Evolutionary conservation across 2,329 filamentous ascomycete species (phyloP).

Genomic region (Ascochyta koolunga): DNA sequence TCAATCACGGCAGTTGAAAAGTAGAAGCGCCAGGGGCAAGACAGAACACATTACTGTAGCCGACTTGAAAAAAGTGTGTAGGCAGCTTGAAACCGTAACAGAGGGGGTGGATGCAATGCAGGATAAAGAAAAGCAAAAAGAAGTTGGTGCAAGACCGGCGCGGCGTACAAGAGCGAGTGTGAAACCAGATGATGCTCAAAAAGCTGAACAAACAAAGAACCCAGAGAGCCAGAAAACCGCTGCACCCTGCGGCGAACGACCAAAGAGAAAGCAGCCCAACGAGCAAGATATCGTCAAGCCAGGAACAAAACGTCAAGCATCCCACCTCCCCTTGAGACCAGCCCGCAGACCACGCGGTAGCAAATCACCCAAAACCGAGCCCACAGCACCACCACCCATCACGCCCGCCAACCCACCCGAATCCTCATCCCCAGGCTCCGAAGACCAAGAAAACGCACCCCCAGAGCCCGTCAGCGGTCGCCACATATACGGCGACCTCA

Average conservation of each 20-base stretch:
- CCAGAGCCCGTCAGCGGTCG: constrained; percentile 8
- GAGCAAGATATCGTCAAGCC: background rate
- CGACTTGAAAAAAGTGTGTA: constrained; percentile 1
- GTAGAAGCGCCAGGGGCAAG: background rate
- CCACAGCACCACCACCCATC: background rate
- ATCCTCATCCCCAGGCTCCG: background rate
- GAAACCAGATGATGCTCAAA: background rate
- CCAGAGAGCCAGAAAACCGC: background rate
- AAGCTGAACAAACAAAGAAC: background rate
- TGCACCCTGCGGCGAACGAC: background rate
- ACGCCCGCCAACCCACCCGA: constrained; percentile 8
- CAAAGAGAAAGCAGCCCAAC: background rate
- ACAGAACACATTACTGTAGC: background rate
- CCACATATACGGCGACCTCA: constrained; percentile 14
- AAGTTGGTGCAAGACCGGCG: background rate
- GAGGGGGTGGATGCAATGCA: background rate
- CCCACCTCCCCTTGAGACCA: constrained; percentile 8
- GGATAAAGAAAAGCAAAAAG: background rate
- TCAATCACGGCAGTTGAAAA: background rate
- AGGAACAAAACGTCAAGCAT: constrained; percentile 4
- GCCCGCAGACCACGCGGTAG: background rate
- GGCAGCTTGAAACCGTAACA: background rate
- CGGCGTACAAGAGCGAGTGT: background rate
- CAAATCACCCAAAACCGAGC: background rate
- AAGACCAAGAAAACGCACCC: constrained; percentile 7